Evolutionary conservation across 768 basidiomycete genomes (phyloP).

Genomic region (Crucibulum laeve): DNA sequence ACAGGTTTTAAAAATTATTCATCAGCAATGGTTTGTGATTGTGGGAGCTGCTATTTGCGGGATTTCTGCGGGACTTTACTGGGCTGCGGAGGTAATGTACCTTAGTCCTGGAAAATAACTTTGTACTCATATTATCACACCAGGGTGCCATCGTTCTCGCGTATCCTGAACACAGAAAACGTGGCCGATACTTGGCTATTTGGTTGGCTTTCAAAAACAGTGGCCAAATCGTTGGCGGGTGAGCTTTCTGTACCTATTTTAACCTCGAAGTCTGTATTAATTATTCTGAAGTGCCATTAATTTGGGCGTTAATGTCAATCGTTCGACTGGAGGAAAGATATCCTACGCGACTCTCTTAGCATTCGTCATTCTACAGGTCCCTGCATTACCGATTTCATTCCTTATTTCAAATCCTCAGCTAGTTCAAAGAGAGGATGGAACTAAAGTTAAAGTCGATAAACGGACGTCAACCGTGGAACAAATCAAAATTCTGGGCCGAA

Average conservation of each 20-base stretch:
- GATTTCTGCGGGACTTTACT: constrained; percentile 13
- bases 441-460: constrained; percentile 11
- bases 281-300: constrained; percentile 1
- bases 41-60: constrained; percentile 5
- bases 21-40: constrained; percentile 13
- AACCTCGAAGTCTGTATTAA: neutral
- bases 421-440: constrained; percentile 14
- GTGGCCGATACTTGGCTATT: constrained; percentile 6
- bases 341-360: constrained; percentile 7
- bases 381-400: constrained; percentile 8
- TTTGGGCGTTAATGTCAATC: constrained; percentile 11
- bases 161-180: constrained; percentile 1
- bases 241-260: neutral
- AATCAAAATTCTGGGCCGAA: constrained; percentile 6
- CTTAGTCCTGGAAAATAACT: neutral
- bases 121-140: neutral
- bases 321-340: constrained; percentile 12
- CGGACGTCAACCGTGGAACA: constrained; percentile 11
- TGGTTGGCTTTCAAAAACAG: constrained; percentile 6
- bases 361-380: constrained; percentile 10
- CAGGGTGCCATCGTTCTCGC: constrained; percentile 5
- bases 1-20: neutral
- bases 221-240: constrained; percentile 12
- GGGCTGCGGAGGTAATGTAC: constrained; percentile 12
- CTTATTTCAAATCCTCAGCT: constrained; percentile 5